These are phyloP conservation scores for Metarhizium guizhouense DNA, from an alignment of 2,329 filamentous ascomycete genomes.

Conservation along the genomic window DNA sequence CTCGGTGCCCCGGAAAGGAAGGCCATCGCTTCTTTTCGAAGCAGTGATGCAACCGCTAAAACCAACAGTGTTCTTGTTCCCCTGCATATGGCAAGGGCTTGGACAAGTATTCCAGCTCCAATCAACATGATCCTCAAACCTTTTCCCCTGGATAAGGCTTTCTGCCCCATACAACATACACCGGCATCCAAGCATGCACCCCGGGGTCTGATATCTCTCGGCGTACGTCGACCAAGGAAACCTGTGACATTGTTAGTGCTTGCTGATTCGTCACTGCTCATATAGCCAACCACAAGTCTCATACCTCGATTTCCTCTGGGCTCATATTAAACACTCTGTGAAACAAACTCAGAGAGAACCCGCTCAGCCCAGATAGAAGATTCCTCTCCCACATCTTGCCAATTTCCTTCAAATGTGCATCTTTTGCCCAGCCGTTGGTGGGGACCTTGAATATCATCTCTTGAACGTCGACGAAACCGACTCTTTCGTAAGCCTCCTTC, in stretches of 20 bases:
- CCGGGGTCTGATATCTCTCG: conserved; percentile 34
- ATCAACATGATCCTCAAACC: neutral
- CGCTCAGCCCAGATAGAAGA: conserved; percentile 33
- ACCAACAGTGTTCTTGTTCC: too few relatives aligned
- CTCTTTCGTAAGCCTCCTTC: conserved; percentile 31
- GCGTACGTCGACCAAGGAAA: conserved; percentile 40
- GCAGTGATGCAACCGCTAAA: too few relatives aligned
- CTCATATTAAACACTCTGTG: conserved; percentile 30
- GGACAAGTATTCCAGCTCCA: too few relatives aligned
- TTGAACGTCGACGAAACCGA: conserved; percentile 46
- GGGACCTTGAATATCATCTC: conserved; percentile 45
- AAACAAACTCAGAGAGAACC: conserved; percentile 32
- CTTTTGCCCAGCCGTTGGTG: conserved; percentile 43
- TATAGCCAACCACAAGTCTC: conserved; percentile 4
- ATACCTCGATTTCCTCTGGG: conserved; percentile 40
- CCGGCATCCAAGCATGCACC: conserved; percentile 39
- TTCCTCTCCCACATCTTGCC: conserved; percentile 37
- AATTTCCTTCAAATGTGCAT: conserved; percentile 31
- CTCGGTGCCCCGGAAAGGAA: too few relatives aligned
- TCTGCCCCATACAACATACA: conserved; percentile 42
- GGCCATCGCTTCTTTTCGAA: too few relatives aligned
- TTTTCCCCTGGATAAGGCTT: conserved; percentile 34
- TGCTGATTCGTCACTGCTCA: neutral
- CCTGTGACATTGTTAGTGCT: conserved; percentile 19
- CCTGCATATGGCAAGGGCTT: too few relatives aligned